A percentile compares a stretch with the other conserved stretches of the same genome.
Conservation (phyloP, 2,329 filamentous ascomycete genomes). For the Zopfia rhizophila region DNA sequence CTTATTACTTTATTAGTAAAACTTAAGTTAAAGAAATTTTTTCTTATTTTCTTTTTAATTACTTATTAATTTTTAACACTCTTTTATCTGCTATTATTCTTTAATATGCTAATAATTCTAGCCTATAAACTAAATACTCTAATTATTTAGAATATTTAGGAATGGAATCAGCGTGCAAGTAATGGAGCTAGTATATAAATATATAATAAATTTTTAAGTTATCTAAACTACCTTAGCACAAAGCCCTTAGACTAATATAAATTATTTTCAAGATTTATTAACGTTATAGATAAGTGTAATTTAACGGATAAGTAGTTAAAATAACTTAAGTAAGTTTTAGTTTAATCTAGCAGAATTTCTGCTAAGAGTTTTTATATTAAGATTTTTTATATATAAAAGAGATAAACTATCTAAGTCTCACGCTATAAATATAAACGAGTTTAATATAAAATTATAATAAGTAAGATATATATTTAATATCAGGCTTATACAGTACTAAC, state of each 20-base stretch:
- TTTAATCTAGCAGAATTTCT: conserved; percentile 1
- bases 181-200: conserved; percentile 2
- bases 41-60: background rate
- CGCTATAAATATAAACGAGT: conserved; percentile 4
- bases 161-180: conserved; percentile 8
- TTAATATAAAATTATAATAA: conserved; percentile 4
- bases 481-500: conserved; percentile 8
- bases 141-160: conserved; percentile 3
- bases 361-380: conserved; percentile 3
- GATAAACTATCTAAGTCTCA: conserved; percentile 3
- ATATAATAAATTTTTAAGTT: no score
- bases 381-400: conserved; percentile 3
- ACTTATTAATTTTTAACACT: background rate
- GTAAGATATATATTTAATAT: conserved; percentile 4
- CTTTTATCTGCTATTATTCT: background rate
- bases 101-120: conserved; percentile 5
- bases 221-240: background rate
- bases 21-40: background rate
- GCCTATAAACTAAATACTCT: conserved; percentile 5
- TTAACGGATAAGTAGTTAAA: conserved; percentile 4
- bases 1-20: no score
- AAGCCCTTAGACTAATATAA: conserved; percentile 1
- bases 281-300: conserved; percentile 6
- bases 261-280: conserved; percentile 6
- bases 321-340: conserved; percentile 3